Evolutionary conservation across 176 grass and related monocot species (phyloP).

Genomic region (Oryza rufipogon): DNA sequence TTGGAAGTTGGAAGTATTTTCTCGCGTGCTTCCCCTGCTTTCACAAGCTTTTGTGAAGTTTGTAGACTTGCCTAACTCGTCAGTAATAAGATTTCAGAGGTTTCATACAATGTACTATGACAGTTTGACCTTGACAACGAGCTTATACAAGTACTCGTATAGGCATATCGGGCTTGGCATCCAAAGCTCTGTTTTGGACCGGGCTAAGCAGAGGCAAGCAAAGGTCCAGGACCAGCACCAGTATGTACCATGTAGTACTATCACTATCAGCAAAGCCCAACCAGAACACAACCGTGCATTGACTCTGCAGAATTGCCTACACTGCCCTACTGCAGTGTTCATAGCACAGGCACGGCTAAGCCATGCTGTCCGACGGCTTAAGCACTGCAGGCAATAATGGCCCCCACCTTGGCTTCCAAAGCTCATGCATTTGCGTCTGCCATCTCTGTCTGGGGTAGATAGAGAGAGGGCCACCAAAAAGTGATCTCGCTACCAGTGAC

Average conservation of each 20-base stretch:
- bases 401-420: slow-evolving; percentile 7
- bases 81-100: too few relatives aligned
- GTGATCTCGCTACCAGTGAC: not conserved
- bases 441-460: not conserved
- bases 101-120: too few relatives aligned
- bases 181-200: not conserved
- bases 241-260: too few relatives aligned
- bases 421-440: not conserved
- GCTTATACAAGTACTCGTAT: not conserved
- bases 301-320: not conserved
- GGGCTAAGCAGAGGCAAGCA: not conserved
- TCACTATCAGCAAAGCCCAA: not conserved
- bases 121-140: not conserved
- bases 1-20: not conserved
- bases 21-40: not conserved
- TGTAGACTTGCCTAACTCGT: not conserved
- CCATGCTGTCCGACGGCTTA: not conserved
- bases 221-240: not conserved
- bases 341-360: not conserved
- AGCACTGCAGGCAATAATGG: not conserved
- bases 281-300: not conserved
- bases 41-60: not conserved
- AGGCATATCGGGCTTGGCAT: not conserved
- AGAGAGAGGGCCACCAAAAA: not conserved
- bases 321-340: not conserved